Evolutionary conservation across 495 filamentous ascomycete genomes (phyloP).

Genomic region (Pyrenula massariospora): DNA sequence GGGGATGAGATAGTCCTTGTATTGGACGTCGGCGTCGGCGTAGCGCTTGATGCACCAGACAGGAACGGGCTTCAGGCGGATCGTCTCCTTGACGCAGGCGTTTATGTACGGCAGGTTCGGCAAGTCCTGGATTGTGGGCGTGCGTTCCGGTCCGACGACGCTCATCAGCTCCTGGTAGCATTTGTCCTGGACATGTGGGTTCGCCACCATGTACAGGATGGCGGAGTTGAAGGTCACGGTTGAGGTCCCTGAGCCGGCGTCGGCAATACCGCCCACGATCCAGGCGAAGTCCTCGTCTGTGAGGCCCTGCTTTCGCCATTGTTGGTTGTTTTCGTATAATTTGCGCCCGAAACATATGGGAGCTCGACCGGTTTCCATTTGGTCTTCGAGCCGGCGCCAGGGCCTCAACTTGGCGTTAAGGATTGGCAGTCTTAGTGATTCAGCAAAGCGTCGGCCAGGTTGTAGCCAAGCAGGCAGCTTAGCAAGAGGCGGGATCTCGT

Average conservation of each 20-base stretch:
- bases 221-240: constrained; percentile 12
- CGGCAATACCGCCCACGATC: constrained; percentile 21
- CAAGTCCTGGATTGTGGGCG: constrained; percentile 17
- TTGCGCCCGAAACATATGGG: constrained; percentile 16
- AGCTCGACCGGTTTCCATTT: constrained; percentile 4
- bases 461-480: constrained; percentile 16
- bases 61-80: constrained; percentile 30
- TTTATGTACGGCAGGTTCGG: constrained; percentile 32
- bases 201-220: constrained; percentile 24
- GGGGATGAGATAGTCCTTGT: constrained; percentile 38
- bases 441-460: constrained; percentile 1
- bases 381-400: constrained; percentile 16
- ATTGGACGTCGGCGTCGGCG: constrained; percentile 38
- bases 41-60: constrained; percentile 42
- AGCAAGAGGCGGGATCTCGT: constrained; percentile 20
- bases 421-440: neutral
- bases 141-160: constrained; percentile 10
- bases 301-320: constrained; percentile 1
- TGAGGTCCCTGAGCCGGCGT: constrained; percentile 26
- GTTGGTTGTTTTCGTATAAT: constrained; percentile 3
- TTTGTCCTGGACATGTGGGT: constrained; percentile 24
- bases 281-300: constrained; percentile 17
- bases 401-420: neutral
- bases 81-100: constrained; percentile 27
- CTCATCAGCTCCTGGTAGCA: constrained; percentile 31